These are phyloP conservation scores for Sugiyamaella qingdaonensis DNA, from an alignment of 805 yeast genomes.

Conservation along the genomic window DNA sequence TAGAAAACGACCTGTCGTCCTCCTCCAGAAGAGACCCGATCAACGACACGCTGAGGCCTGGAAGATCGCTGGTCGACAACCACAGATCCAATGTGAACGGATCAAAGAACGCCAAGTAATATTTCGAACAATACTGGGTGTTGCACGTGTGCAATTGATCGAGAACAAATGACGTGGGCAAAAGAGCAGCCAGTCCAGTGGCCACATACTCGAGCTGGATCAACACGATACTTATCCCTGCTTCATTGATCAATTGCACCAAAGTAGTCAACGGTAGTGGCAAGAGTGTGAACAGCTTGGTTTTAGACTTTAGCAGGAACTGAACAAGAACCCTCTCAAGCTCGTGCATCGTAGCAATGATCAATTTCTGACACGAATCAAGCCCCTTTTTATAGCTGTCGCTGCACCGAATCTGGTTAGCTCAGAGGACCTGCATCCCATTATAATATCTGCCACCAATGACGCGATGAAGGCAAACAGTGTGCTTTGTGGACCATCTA, in stretches of 20 bases:
- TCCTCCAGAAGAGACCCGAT: too few species aligned
- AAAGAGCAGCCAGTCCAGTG: background rate
- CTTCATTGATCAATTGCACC: background rate
- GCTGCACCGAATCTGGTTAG: background rate
- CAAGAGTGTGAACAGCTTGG: background rate
- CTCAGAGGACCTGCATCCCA: background rate
- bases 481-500: too few species aligned
- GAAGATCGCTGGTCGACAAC: background rate
- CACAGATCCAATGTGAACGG: conserved; percentile 4
- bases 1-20: too few species aligned
- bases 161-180: conserved; percentile 6
- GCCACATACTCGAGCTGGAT: conserved; percentile 1
- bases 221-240: conserved; percentile 1
- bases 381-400: background rate
- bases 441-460: background rate
- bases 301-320: conserved; percentile 5
- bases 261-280: conserved; percentile 8
- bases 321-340: conserved; percentile 9
- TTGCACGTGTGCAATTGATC: background rate
- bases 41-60: too few species aligned
- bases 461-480: background rate
- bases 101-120: conserved; percentile 10
- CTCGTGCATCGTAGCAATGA: background rate
- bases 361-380: background rate
- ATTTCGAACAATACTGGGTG: background rate